Conservation (phyloP, 2,329 filamentous ascomycete species). For the Penicillium vulpinum region DNA sequence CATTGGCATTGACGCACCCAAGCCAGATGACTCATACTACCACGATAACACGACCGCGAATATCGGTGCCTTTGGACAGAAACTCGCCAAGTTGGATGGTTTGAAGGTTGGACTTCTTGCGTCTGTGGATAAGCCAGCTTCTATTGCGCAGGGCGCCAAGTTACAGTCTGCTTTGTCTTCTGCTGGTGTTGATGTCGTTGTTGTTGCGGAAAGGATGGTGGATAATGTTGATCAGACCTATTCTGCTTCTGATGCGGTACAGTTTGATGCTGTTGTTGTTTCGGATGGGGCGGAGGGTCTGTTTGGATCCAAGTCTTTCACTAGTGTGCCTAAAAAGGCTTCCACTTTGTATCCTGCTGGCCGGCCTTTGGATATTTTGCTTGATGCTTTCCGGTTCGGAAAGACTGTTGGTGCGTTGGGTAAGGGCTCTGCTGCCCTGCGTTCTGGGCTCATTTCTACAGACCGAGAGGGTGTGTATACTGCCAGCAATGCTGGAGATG, state of each 20-base stretch:
- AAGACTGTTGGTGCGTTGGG: slow-evolving; percentile 68
- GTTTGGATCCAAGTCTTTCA: slow-evolving; percentile 44
- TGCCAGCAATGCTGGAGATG: slow-evolving; percentile 32
- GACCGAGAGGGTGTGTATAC: slow-evolving; percentile 40
- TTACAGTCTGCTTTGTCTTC: slow-evolving; percentile 48
- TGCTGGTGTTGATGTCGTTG: slow-evolving; percentile 55
- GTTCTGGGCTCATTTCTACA: slow-evolving; percentile 47
- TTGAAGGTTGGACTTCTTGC: slow-evolving; percentile 65
- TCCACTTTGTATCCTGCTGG: slow-evolving; percentile 63
- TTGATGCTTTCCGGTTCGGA: slow-evolving; percentile 65
- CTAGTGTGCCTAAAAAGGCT: slow-evolving; percentile 23
- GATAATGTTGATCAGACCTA: slow-evolving; percentile 64
- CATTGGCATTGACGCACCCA: slow-evolving; percentile 60
- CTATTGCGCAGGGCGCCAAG: slow-evolving; percentile 51
- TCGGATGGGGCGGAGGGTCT: slow-evolving; percentile 54
- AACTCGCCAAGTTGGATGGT: slow-evolving; percentile 61
- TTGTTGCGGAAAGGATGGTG: slow-evolving; percentile 62
- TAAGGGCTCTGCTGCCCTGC: slow-evolving; percentile 40
- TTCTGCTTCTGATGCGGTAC: slow-evolving; percentile 58
- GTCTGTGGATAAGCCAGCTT: slow-evolving; percentile 44
- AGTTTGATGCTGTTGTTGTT: slow-evolving; percentile 56
- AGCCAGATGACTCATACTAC: slow-evolving; percentile 64
- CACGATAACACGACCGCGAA: slow-evolving; percentile 65
- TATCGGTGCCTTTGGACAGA: slow-evolving; percentile 60
- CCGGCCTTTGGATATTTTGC: slow-evolving; percentile 63